Conservation (phyloP, 768 basidiomycete species). For the Leccinum boreale region DNA sequence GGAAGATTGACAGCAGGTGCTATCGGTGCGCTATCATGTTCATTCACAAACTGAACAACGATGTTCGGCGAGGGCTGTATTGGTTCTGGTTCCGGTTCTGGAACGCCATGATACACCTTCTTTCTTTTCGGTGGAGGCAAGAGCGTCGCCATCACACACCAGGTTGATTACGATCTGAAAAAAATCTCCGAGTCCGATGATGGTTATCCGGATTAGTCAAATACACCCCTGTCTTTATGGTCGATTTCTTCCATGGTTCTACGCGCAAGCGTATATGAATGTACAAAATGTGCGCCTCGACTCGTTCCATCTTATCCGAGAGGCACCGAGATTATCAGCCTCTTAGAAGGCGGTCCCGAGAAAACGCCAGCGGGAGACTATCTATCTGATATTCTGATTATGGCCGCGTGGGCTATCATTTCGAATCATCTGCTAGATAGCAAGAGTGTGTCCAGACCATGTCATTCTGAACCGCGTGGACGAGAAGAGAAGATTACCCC, state of each 20-base stretch:
- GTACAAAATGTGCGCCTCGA: too few species aligned
- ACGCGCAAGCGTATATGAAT: too few species aligned
- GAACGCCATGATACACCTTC: conserved; percentile 76
- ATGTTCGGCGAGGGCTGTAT: conserved; percentile 57
- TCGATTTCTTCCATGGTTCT: too few species aligned
- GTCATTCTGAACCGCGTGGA: neutral
- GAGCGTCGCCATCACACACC: conserved; percentile 65
- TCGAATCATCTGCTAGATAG: too few species aligned
- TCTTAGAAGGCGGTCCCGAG: neutral
- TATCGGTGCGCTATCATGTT: conserved; percentile 76
- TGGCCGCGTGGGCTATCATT: neutral
- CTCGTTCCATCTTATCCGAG: too few species aligned
- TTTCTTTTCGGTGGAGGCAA: conserved; percentile 88
- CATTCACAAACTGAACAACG: conserved; percentile 90
- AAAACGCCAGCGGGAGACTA: neutral
- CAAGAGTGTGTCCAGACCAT: neutral
- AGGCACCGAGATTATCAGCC: neutral
- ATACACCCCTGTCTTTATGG: neutral
- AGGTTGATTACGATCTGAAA: neutral
- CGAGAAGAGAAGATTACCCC: neutral
- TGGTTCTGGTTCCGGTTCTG: conserved; percentile 56
- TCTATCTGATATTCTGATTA: neutral
- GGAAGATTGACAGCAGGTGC: conserved; percentile 90
- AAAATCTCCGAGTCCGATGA: neutral
- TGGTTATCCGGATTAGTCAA: neutral